Evolutionary conservation across 768 basidiomycete species (phyloP), one percentile per base, ranked within the genome.

Genomic region (Psilocybe azurescens): DNA sequence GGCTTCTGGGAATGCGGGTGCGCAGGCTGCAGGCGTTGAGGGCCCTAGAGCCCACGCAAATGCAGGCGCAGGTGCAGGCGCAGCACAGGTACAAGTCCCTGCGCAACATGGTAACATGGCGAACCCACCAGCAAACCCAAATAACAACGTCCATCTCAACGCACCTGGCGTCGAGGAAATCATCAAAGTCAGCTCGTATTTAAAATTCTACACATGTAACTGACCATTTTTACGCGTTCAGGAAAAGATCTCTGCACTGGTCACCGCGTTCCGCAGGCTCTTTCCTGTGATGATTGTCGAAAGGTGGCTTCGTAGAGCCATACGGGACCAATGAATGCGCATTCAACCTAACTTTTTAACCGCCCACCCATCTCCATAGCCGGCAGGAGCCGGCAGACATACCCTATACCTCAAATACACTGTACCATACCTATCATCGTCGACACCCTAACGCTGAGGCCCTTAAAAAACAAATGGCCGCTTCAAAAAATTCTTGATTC

Each of bases 201-300:
- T 39, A 0, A 8, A 8, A 3, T 39, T 14, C 11, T 44, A 14
- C 41, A 5, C n/a, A 44, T 16, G 41, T 44, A 4, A 13, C 11
- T n/a, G 41, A n/a, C 11, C 11, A n/a, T 16, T 18, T 20, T 38
- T 49, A 10, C 18, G 7, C 36, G 3, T 49, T 16, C 47, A 57
- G 56, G 49, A 47, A 13, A 57, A 49, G n/a, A 16, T 57, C 3
- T 39, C 46, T n/a, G 46, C 30, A 8, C n/a, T 49, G 9, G 56
- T 49, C 9, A 20, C 32, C 8, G 56, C 47, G 8, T 46, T 57
- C n/a, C 56, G 56, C 11, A 47, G 29, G 56, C 56, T 57, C 47
- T 49, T 57, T n/a, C 56, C 56, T 5, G 29, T 57, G 8, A 57
- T 48, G 36, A 28, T 57, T 11, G 46, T 48, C 4, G 56, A 57